Percentiles rank a stretch among this genome's conserved stretches.
Evolutionary conservation across 495 filamentous ascomycete species (phyloP).

Genomic region (Cladorrhinum samala): DNA sequence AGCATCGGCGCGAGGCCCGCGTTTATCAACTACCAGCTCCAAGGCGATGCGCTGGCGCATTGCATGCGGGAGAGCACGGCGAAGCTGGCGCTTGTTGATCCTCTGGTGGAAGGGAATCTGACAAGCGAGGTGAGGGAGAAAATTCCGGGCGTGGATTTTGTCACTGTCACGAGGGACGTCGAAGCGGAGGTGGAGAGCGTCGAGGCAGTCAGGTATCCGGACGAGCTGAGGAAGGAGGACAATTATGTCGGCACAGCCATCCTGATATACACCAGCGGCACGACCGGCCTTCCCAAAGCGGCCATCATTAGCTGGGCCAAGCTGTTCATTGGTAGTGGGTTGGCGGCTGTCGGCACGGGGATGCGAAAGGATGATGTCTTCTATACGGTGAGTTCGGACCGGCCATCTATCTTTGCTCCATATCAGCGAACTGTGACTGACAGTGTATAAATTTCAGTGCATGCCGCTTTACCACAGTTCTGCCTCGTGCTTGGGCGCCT

Average conservation of each 20-base stretch:
- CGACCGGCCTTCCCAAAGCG: slow-evolving; percentile 86
- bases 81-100: slow-evolving; percentile 76
- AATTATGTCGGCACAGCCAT: slow-evolving; percentile 57
- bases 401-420: too few species aligned
- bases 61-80: slow-evolving; percentile 75
- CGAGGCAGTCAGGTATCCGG: slow-evolving; percentile 51
- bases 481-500: slow-evolving; percentile 63
- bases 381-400: slow-evolving; percentile 58
- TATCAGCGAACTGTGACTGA: too few species aligned
- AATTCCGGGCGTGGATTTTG: slow-evolving; percentile 46
- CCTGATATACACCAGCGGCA: slow-evolving; percentile 82
- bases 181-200: slow-evolving; percentile 51
- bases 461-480: slow-evolving; percentile 96
- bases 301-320: slow-evolving; percentile 80
- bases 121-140: slow-evolving; percentile 36
- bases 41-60: slow-evolving; percentile 37
- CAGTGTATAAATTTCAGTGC: too few species aligned
- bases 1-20: slow-evolving; percentile 36
- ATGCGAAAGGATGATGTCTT: slow-evolving; percentile 57
- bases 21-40: slow-evolving; percentile 52
- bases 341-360: slow-evolving; percentile 50
- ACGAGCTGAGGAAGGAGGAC: slow-evolving; percentile 50
- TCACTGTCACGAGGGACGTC: slow-evolving; percentile 52
- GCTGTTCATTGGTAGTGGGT: slow-evolving; percentile 42
- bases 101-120: slow-evolving; percentile 48